These are phyloP conservation scores for Phaeosphaeriaceae sp. DNA, from an alignment of 2,329 filamentous ascomycete species.

Conservation along the genomic window DNA sequence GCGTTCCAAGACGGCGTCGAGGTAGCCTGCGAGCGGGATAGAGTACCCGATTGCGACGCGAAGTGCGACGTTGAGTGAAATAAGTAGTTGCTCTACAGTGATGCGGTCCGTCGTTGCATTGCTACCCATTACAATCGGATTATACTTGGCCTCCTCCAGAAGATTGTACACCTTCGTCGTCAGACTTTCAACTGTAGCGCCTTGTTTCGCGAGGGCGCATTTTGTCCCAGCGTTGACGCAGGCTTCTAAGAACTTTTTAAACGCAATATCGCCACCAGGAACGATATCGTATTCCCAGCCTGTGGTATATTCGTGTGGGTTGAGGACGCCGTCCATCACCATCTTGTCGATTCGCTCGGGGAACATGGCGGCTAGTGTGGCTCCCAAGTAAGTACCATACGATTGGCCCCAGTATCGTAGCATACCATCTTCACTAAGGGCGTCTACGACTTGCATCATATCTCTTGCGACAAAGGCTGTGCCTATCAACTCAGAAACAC, in stretches of 20 bases:
- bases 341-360: constrained; percentile 25
- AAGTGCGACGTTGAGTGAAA: neutral
- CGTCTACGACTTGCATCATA: neutral
- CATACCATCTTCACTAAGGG: neutral
- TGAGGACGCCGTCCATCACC: constrained; percentile 51
- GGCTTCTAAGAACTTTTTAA: neutral
- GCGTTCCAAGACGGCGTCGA: constrained; percentile 4
- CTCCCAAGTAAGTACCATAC: neutral
- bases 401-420: neutral
- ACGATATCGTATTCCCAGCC: neutral
- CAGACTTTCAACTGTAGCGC: neutral
- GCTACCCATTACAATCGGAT: constrained; percentile 3
- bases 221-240: neutral
- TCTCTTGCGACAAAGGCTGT: neutral
- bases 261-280: neutral
- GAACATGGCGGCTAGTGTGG: constrained; percentile 2
- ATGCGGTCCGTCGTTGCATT: constrained; percentile 3
- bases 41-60: neutral
- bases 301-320: constrained; percentile 20
- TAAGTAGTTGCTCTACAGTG: neutral
- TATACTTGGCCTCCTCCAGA: neutral
- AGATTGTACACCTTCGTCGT: neutral
- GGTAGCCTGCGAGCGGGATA: constrained; percentile 1
- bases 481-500: neutral
- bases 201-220: neutral